A percentile compares a stretch with the other conserved stretches of the same genome.
phyloP scores from a whole-genome alignment of 306 rosid species.

The Prunus persica region DNA sequence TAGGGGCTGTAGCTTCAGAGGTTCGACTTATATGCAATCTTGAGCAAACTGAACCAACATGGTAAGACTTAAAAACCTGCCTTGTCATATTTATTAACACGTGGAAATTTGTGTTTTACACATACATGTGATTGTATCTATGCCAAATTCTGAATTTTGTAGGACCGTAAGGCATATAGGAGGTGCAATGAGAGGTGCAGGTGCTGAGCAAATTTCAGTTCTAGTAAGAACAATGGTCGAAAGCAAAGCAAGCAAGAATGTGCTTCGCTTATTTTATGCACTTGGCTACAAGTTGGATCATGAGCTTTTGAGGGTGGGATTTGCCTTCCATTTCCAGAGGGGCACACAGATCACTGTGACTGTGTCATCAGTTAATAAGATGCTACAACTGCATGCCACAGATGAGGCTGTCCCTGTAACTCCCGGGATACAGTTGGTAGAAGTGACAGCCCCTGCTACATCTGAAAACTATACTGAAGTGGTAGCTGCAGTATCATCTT shows the following conservation, averaged over 20 bases:
- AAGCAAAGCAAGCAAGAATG: conserved; percentile 87
- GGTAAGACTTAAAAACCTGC: conserved; percentile 39
- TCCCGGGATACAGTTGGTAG: conserved; percentile 90
- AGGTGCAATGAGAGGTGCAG: conserved; percentile 96
- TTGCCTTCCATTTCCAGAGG: conserved; percentile 68
- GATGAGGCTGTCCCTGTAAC: conserved; percentile 90
- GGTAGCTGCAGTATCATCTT: conserved; percentile 68
- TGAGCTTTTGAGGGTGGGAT: conserved; percentile 79
- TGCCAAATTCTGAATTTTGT: conserved; percentile 10
- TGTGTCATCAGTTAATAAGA: conserved; percentile 79
- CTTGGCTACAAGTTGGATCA: conserved; percentile 93
- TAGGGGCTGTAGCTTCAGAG: conserved; percentile 76
- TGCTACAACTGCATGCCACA: conserved; percentile 84
- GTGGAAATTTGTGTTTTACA: neutral
- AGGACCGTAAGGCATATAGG: conserved; percentile 89
- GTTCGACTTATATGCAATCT: conserved; percentile 82
- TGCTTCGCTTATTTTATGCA: conserved; percentile 71
- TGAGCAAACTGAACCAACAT: conserved; percentile 80
- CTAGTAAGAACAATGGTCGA: conserved; percentile 87
- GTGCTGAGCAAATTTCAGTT: conserved; percentile 91
- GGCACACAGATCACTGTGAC: conserved; percentile 75
- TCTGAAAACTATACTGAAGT: conserved; percentile 75
- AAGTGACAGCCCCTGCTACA: conserved; percentile 91
- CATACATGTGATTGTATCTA: neutral
- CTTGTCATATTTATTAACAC: neutral